phyloP scores from a whole-genome alignment of 2,329 filamentous ascomycete genomes.

The Fusarium sp. region DNA sequence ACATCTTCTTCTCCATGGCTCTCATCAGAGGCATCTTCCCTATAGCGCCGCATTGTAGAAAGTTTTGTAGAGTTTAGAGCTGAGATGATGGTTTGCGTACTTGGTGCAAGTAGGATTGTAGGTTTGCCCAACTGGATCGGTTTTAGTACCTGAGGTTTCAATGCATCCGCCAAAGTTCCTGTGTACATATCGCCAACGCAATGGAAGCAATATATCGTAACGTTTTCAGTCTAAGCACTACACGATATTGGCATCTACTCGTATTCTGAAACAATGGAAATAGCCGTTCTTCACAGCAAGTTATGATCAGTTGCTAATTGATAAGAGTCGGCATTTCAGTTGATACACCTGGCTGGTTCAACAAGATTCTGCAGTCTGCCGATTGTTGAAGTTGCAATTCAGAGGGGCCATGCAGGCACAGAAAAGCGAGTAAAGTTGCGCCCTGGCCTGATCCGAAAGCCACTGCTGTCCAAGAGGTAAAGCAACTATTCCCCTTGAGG shows the following conservation, averaged over 20 bases:
- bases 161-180: background rate
- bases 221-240: background rate
- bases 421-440: constrained; percentile 57
- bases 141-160: constrained; percentile 16
- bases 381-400: constrained; percentile 60
- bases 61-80: background rate
- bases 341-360: too few species aligned
- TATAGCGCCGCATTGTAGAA: constrained; percentile 43
- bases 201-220: background rate
- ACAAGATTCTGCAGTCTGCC: too few species aligned
- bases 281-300: too few species aligned
- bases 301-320: too few species aligned
- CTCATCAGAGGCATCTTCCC: constrained; percentile 38
- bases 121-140: background rate
- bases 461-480: constrained; percentile 38
- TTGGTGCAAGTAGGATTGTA: background rate
- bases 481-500: too few species aligned
- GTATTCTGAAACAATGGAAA: too few species aligned
- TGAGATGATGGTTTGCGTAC: constrained; percentile 1
- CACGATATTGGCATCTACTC: too few species aligned
- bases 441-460: constrained; percentile 42
- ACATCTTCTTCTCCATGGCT: constrained; percentile 55
- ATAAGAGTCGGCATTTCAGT: too few species aligned
- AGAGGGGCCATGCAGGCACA: constrained; percentile 73
- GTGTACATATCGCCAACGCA: background rate